Conservation (phyloP, 352 stramenopile genomes). For the Phytophthora ohioensis region DNA sequence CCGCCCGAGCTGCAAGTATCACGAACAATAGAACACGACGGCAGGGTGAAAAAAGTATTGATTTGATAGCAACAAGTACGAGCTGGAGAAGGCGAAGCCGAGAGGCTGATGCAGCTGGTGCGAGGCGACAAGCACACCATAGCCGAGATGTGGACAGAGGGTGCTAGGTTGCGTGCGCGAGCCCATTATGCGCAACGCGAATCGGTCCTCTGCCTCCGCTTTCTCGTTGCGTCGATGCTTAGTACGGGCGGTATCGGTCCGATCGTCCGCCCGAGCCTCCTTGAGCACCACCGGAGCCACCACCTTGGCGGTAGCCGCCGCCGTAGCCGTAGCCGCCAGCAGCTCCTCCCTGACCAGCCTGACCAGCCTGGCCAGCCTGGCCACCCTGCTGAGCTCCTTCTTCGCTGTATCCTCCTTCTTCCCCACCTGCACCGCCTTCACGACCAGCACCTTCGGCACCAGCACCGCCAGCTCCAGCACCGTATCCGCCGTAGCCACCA, state of each 20-base stretch:
- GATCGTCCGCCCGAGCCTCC: constrained; percentile 71
- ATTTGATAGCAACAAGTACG: constrained; percentile 44
- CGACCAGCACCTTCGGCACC: constrained; percentile 32
- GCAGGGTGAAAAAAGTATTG: constrained; percentile 34
- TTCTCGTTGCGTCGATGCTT: constrained; percentile 40
- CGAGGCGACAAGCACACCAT: constrained; percentile 19
- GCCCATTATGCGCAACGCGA: constrained; percentile 2
- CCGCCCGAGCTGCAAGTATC: neutral
- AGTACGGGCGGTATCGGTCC: constrained; percentile 89
- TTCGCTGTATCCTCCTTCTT: constrained; percentile 46
- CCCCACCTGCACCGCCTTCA: constrained; percentile 45
- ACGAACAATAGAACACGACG: constrained; percentile 19
- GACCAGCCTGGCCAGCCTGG: constrained; percentile 18
- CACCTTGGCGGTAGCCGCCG: constrained; percentile 70
- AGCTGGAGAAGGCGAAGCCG: constrained; percentile 21
- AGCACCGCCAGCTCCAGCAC: constrained; percentile 36
- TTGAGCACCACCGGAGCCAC: constrained; percentile 49
- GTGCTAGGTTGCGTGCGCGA: constrained; percentile 6
- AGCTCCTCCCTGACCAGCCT: constrained; percentile 13
- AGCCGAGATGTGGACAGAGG: constrained; percentile 16
- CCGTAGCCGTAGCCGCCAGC: constrained; percentile 44
- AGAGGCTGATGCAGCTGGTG: constrained; percentile 12
- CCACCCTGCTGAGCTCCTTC: constrained; percentile 34
- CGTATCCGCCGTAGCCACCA: constrained; percentile 28
- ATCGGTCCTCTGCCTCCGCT: constrained; percentile 23